Evolutionary conservation across 176 grass and related monocot genomes (phyloP), one percentile per base, ranked within the genome.

Genomic region (Hsuehochloa calcarea): DNA sequence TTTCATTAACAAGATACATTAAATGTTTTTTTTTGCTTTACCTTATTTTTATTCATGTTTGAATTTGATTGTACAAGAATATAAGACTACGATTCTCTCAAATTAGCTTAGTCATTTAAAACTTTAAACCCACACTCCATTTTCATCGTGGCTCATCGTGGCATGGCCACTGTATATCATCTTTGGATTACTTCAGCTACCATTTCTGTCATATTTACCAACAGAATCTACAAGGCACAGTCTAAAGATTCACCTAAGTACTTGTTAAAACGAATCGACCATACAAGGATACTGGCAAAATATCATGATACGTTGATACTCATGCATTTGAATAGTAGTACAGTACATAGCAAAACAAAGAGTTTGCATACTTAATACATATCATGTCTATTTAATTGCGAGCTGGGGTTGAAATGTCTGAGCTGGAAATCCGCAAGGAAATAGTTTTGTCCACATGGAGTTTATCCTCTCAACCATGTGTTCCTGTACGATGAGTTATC

Each of bases 401-500:
- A 74, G 38, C 75, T 16, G 22, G 77, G 54, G 17, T 23, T 77
- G 64, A 47, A 77, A 70, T 19, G 69, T 31, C 40, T n/a, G 43
- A 61, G 40, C 55, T 3, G 3, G 5, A 58, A 22, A 82, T 54
- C 52, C 67, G 43, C 68, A 16, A 49, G 65, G 41, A 66, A 68
- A 52, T n/a, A 70, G 75, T 79, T 84, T 40, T 84, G 47, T 55
- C 51, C 15, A 40, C 14, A 68, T 46, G 38, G 29, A 50, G 63
- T 17, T 79, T 84, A 99, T 74, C 91, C 97, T 81, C 90, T 94
- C 86, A 99, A 82, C 97, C 97, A 99, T 72, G 93, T 85, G 86
- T 99, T 99, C 83, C 93, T 94, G 73, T 99, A 99, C 0, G 97
- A 99, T 1, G 97, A 99, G 55, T 99, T 96, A 49, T 96, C 97